phyloP scores from a whole-genome alignment of 257 asterid species.

The Leonotis leonurus region DNA sequence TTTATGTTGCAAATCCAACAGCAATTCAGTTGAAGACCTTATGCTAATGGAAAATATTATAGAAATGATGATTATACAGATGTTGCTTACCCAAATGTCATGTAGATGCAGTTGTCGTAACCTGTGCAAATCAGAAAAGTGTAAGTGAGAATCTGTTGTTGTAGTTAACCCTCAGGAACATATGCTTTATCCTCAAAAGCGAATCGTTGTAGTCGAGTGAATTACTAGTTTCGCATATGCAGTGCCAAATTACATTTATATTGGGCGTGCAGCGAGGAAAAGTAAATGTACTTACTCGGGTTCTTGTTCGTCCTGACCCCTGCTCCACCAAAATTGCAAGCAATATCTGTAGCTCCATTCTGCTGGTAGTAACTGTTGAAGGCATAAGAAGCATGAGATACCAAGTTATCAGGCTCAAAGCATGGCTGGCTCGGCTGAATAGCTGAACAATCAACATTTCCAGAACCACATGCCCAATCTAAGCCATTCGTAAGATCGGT shows the following conservation, averaged over 20 bases:
- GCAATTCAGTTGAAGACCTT: not conserved
- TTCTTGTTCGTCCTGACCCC: conserved; percentile 79
- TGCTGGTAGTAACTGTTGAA: conserved; percentile 86
- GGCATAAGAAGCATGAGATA: conserved; percentile 87
- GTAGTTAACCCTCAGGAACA: not conserved
- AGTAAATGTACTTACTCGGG: conserved; percentile 53
- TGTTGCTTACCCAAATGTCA: conserved; percentile 52
- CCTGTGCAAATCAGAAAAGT: conserved; percentile 40
- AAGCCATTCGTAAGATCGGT: conserved; percentile 62
- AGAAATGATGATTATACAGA: not conserved
- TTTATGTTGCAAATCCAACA: not conserved
- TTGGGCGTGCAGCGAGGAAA: not conserved
- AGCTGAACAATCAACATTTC: conserved; percentile 88
- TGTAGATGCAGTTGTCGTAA: conserved; percentile 74
- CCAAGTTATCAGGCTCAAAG: conserved; percentile 67
- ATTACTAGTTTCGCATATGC: not conserved
- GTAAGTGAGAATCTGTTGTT: not conserved
- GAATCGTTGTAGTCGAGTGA: too few species aligned
- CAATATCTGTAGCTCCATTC: conserved; percentile 88
- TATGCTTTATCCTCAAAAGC: not conserved
- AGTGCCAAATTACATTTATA: not conserved
- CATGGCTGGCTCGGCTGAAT: conserved; percentile 98
- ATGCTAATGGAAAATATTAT: not conserved
- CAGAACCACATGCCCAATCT: conserved; percentile 91
- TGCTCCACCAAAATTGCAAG: conserved; percentile 90